Conservation (phyloP, 2,329 filamentous ascomycete species). For the Daldinia sp. region DNA sequence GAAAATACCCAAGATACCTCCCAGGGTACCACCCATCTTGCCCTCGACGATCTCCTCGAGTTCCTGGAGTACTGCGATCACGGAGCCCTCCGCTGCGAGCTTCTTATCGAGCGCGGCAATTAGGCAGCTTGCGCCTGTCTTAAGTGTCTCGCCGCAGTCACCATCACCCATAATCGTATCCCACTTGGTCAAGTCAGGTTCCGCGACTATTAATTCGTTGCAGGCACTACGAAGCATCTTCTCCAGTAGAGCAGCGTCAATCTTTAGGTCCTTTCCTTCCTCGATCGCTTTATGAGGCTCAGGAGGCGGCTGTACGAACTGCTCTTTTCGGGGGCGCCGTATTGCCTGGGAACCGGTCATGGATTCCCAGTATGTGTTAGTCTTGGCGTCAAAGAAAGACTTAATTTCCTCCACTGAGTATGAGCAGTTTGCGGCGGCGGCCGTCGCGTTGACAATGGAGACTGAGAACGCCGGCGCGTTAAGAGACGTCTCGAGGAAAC, state of each 20-base stretch:
- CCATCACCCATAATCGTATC: slow-evolving; percentile 71
- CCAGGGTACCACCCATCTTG: slow-evolving; percentile 58
- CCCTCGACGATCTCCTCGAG: slow-evolving; percentile 64
- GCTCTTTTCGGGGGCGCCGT: slow-evolving; percentile 51
- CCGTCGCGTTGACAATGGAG: slow-evolving; percentile 68
- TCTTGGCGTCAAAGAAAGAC: slow-evolving; percentile 69
- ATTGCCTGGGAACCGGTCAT: slow-evolving; percentile 56
- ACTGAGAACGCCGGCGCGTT: slow-evolving; percentile 77
- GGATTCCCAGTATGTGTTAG: slow-evolving; percentile 65
- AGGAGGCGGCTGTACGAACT: slow-evolving; percentile 52
- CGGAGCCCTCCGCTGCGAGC: slow-evolving; percentile 54
- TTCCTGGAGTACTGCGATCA: slow-evolving; percentile 57
- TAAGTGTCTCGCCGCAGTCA: slow-evolving; percentile 70
- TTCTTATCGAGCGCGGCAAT: slow-evolving; percentile 56
- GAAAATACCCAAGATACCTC: slow-evolving; percentile 52
- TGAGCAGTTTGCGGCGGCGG: slow-evolving; percentile 53
- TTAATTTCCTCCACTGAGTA: slow-evolving; percentile 65
- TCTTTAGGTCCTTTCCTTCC: slow-evolving; percentile 53
- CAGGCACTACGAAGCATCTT: slow-evolving; percentile 64
- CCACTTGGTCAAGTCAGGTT: slow-evolving; percentile 69
- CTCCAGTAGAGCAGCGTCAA: slow-evolving; percentile 62
- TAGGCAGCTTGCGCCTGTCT: slow-evolving; percentile 59
- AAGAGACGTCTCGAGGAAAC: slow-evolving; percentile 75
- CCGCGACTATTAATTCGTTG: slow-evolving; percentile 62
- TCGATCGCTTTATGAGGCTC: slow-evolving; percentile 50